Percentiles rank a stretch among this genome's conserved stretches.
phyloP scores from a whole-genome alignment of 2,329 filamentous ascomycete genomes.

The Phialophora tarda region DNA sequence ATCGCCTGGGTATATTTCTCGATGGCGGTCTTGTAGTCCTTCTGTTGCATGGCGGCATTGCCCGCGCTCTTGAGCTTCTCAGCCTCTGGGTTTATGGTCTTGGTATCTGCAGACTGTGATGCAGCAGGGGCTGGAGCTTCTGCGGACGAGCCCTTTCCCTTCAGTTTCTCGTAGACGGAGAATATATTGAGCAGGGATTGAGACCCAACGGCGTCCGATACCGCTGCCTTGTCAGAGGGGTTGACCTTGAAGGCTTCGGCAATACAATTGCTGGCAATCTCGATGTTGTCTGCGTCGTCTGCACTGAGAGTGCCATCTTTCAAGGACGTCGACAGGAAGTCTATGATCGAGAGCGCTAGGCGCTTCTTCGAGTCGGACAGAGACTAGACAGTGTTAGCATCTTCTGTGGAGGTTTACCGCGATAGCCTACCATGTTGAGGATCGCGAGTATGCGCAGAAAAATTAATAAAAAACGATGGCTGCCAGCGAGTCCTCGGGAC shows the following conservation, averaged over 20 bases:
- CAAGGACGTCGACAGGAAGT: slow-evolving; percentile 85
- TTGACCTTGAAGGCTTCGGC: slow-evolving; percentile 95
- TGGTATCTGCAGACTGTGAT: slow-evolving; percentile 44
- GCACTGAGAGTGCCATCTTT: slow-evolving; percentile 85
- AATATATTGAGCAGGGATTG: slow-evolving; percentile 92
- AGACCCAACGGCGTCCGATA: slow-evolving; percentile 77
- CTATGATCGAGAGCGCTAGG: slow-evolving; percentile 94
- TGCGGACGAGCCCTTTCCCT: slow-evolving; percentile 63
- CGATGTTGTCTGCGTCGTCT: slow-evolving; percentile 91
- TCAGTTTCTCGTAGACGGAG: slow-evolving; percentile 93
- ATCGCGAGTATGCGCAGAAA: background rate
- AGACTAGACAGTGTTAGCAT: slow-evolving; percentile 22
- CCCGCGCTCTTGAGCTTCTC: slow-evolving; percentile 88
- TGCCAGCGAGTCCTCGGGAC: background rate
- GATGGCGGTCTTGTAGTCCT: slow-evolving; percentile 84
- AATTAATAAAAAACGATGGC: background rate
- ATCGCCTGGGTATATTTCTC: slow-evolving; percentile 88
- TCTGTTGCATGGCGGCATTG: slow-evolving; percentile 92
- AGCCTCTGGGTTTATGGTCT: slow-evolving; percentile 67
- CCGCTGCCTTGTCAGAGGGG: slow-evolving; percentile 72
- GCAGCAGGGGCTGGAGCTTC: slow-evolving; percentile 50
- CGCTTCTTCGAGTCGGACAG: slow-evolving; percentile 71
- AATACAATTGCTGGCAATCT: slow-evolving; percentile 93
- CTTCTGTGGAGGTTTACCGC: background rate
- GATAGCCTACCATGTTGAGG: background rate